Conservation (phyloP, 306 rosid genomes). For the Inga leiocalycina region DNA sequence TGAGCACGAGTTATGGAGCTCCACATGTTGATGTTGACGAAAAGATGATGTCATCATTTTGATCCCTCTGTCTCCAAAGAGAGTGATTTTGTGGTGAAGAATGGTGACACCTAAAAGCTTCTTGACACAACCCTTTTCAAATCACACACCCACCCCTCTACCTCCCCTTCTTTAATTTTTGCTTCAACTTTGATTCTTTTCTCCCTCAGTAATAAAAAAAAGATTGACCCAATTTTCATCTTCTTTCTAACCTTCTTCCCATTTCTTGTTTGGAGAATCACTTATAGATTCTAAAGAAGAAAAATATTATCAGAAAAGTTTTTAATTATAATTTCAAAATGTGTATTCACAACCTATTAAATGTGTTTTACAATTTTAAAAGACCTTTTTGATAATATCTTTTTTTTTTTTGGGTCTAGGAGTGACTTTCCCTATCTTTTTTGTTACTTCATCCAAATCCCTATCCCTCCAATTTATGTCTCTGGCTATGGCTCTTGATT, state of each 20-base stretch:
- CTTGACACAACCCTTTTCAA: conserved; percentile 20
- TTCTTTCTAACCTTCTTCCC: not conserved
- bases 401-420: too few species aligned
- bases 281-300: too few species aligned
- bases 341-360: too few species aligned
- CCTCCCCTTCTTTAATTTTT: not conserved
- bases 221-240: not conserved
- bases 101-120: conserved; percentile 48
- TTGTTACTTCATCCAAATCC: not conserved
- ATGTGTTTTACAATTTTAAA: too few species aligned
- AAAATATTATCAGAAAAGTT: too few species aligned
- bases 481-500: not conserved
- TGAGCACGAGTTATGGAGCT: conserved; percentile 32
- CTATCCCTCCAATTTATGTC: not conserved
- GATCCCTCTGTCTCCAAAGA: not conserved
- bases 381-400: too few species aligned
- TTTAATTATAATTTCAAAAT: too few species aligned
- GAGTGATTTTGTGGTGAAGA: conserved; percentile 4
- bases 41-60: not conserved
- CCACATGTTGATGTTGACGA: not conserved
- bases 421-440: not conserved
- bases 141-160: not conserved
- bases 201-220: not conserved
- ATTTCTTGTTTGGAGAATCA: too few species aligned
- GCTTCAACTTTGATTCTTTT: not conserved